Evolutionary conservation across 208 protist species (phyloP).

Genomic region (Leishmania arabica): DNA sequence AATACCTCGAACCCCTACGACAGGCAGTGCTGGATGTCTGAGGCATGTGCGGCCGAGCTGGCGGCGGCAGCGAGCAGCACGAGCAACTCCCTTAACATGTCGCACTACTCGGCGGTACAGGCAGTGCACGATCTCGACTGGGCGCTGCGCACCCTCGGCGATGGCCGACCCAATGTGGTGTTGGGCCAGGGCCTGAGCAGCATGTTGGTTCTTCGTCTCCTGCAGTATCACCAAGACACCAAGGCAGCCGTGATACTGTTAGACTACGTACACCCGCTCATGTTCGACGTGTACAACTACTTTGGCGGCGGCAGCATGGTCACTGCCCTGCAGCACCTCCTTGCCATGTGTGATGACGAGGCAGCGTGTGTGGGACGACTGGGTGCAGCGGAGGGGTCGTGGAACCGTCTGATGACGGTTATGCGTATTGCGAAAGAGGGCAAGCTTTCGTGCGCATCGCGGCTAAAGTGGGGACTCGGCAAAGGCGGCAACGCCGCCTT

Average conservation of each 20-base stretch:
- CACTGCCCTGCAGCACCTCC: conserved; percentile 39
- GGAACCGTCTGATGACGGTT: conserved; percentile 37
- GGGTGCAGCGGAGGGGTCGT: conserved; percentile 47
- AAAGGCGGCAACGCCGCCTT: conserved; percentile 15
- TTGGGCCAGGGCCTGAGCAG: conserved; percentile 48
- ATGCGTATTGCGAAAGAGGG: conserved; percentile 27
- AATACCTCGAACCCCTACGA: conserved; percentile 2
- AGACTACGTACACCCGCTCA: conserved; percentile 38
- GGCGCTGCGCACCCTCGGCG: conserved; percentile 34
- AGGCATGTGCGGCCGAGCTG: conserved; percentile 40
- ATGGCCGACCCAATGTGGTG: conserved; percentile 44
- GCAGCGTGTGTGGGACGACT: conserved; percentile 41
- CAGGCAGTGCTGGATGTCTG: conserved; percentile 38
- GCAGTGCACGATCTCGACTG: conserved; percentile 49
- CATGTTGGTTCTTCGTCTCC: conserved; percentile 39
- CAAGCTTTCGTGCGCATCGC: conserved; percentile 46
- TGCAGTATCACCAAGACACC: conserved; percentile 20
- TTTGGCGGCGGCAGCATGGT: conserved; percentile 37
- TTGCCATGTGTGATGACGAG: conserved; percentile 43
- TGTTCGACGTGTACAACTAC: conserved; percentile 37
- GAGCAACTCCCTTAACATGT: conserved; percentile 18
- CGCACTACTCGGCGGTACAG: conserved; percentile 39
- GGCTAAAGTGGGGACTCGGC: conserved; percentile 39
- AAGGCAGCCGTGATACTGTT: conserved; percentile 39
- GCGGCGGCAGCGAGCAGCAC: not conserved